Base-by-base conservation (phyloP, 306 rosid genomes). In the Trifolium subterraneum region DNA sequence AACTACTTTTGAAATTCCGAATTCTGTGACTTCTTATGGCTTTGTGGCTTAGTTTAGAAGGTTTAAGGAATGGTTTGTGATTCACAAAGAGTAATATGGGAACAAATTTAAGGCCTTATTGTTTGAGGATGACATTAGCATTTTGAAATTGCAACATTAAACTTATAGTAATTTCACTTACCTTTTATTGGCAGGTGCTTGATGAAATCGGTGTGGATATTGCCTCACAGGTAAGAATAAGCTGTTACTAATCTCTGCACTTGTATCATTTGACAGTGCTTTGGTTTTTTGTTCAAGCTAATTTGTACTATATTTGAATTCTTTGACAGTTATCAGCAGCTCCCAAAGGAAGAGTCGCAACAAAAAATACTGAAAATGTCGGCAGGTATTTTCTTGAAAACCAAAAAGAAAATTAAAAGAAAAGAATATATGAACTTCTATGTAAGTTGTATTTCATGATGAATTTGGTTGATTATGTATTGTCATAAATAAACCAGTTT, bases 141-240 rank as follows among this genome's bases (percentile, higher is more conserved):
- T 82, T 74, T 45, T 61, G 79, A 70, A 62, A 45, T 58, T 79
- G 6, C 8, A 62, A 54, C 72, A 41, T 44, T 74, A 59, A 68
- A 80, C 51, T 82, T 73, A 81, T 73, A 54, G 68, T 60, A 78
- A 41, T 39, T 62, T 64, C 38, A 16, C 70, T 68, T 18, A 9
- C 44, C n/a, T 59, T 41, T 69, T 51, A 64, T 76, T 74, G 45
- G 58, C 92, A 94, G 99, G 99, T 94, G 72, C 93, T 94, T 3
- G 99, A 94, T 68, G 99, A 94, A 90, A 94, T 95, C 20, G 99
- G 99, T 16, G 92, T 95, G 15, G 98, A 92, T 77, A 83, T 95
- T 55, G 98, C 91, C 80, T 88, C 99, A 42, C 99, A 95, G 99
- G 98, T 95, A 76, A 22, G 84, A 81, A 64, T 74, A 41, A 22